Percentiles rank a stretch among this genome's conserved stretches.
phyloP scores from a whole-genome alignment of 495 filamentous ascomycete genomes.

The Neurospora hispaniola region DNA sequence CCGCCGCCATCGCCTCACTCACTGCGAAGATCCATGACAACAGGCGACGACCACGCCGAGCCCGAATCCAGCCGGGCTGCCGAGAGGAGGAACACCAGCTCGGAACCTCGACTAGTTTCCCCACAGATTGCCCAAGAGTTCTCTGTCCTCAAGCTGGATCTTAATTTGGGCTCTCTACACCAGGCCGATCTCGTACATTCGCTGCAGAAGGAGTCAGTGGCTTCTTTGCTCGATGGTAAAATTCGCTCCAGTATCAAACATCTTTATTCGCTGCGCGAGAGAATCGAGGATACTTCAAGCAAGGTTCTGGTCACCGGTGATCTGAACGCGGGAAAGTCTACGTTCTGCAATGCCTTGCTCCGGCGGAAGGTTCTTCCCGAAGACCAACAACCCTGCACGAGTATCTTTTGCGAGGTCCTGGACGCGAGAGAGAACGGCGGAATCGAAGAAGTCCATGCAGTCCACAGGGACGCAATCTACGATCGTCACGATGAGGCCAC shows the following conservation, averaged over 20 bases:
- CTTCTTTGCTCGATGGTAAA: constrained; percentile 82
- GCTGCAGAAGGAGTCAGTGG: constrained; percentile 84
- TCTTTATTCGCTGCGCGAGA: constrained; percentile 71
- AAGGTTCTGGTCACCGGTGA: constrained; percentile 98
- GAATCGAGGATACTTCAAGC: constrained; percentile 94
- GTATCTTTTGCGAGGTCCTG: constrained; percentile 95
- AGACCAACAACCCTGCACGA: constrained; percentile 97
- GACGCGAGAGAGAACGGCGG: constrained; percentile 84
- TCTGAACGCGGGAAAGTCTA: constrained; percentile 94
- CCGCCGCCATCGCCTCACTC: constrained; percentile 32
- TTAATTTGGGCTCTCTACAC: constrained; percentile 77
- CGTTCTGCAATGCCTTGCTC: constrained; percentile 92
- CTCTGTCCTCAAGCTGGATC: constrained; percentile 84
- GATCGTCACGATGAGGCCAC: constrained; percentile 86
- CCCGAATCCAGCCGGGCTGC: constrained; percentile 65
- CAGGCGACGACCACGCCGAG: constrained; percentile 44
- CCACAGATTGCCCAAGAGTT: constrained; percentile 94
- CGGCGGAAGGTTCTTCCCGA: constrained; percentile 88
- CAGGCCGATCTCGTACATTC: constrained; percentile 93
- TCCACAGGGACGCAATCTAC: constrained; percentile 70
- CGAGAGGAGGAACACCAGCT: constrained; percentile 36
- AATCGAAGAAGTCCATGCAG: constrained; percentile 89
- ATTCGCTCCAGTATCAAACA: constrained; percentile 89
- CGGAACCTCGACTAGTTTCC: constrained; percentile 69
- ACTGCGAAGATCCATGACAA: constrained; percentile 62